phyloP scores from a whole-genome alignment of 352 stramenopile species.

The Blastocystis hominis region DNA sequence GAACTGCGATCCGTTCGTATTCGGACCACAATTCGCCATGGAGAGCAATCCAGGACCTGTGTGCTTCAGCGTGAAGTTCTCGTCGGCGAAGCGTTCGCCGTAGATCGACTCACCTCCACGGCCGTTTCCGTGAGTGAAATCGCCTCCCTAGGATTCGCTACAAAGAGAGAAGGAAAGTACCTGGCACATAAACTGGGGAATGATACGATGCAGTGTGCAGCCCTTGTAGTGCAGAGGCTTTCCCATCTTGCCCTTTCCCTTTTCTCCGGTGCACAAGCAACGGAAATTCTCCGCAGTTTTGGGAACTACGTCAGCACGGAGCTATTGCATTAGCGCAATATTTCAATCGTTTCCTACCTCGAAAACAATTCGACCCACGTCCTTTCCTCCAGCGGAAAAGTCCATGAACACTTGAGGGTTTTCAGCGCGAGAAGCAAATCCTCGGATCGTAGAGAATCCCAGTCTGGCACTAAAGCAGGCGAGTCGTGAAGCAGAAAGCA shows the following conservation, averaged over 20 bases:
- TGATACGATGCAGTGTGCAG: conserved; percentile 87
- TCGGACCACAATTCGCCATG: conserved; percentile 74
- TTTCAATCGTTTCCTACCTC: conserved; percentile 62
- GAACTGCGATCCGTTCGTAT: conserved; percentile 73
- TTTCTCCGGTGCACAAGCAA: conserved; percentile 90
- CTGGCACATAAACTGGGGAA: conserved; percentile 83
- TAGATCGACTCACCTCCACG: conserved; percentile 87
- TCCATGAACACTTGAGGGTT: conserved; percentile 93
- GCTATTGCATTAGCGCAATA: conserved; percentile 13
- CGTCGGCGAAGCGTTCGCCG: conserved; percentile 76
- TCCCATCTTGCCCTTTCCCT: conserved; percentile 75
- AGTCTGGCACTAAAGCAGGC: not conserved
- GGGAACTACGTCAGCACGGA: conserved; percentile 86
- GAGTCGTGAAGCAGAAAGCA: not conserved
- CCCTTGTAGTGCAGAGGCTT: conserved; percentile 94
- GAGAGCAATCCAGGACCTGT: conserved; percentile 69
- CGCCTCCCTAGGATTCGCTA: conserved; percentile 73
- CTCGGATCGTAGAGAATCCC: not conserved
- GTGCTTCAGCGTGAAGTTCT: conserved; percentile 79
- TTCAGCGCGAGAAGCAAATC: conserved; percentile 57
- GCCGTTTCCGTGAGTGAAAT: conserved; percentile 84
- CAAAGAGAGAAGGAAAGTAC: conserved; percentile 45
- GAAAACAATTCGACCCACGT: conserved; percentile 85
- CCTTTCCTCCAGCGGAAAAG: conserved; percentile 82
- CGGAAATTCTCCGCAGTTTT: conserved; percentile 96